Percentiles rank a stretch among this genome's conserved stretches.
These are phyloP conservation scores for Plicaturopsis crispa DNA, from an alignment of 768 basidiomycete genomes.

Conservation along the genomic window DNA sequence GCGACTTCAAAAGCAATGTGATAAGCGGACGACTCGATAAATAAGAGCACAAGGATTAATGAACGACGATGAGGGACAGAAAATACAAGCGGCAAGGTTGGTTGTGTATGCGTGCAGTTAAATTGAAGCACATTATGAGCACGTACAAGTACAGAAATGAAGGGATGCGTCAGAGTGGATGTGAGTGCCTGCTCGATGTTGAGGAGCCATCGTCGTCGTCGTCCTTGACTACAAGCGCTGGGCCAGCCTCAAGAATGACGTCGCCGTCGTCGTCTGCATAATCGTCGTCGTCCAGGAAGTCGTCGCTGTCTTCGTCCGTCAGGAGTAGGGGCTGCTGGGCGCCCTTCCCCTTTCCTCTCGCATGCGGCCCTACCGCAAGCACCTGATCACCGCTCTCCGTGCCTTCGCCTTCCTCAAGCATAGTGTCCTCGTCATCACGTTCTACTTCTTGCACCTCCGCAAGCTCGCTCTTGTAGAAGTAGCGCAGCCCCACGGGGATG, in stretches of 20 bases:
- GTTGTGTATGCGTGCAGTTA: too few relatives aligned
- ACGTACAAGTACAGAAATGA: too few relatives aligned
- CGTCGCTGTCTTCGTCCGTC: slow-evolving; percentile 28
- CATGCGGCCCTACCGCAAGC: slow-evolving; percentile 48
- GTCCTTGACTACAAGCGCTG: slow-evolving; percentile 42
- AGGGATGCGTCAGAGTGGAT: too few relatives aligned
- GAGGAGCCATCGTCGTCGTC: not conserved
- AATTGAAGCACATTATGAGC: too few relatives aligned
- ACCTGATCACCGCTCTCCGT: slow-evolving; percentile 37
- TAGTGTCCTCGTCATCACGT: slow-evolving; percentile 14
- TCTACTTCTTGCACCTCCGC: slow-evolving; percentile 25
- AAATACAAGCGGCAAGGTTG: too few relatives aligned
- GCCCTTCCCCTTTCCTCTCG: slow-evolving; percentile 33
- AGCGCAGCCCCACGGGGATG: slow-evolving; percentile 85
- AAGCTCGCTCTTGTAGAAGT: slow-evolving; percentile 44
- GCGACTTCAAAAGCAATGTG: too few relatives aligned
- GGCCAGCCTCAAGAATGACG: slow-evolving; percentile 69
- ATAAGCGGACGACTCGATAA: too few relatives aligned
- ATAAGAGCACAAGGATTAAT: too few relatives aligned
- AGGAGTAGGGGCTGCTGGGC: slow-evolving; percentile 20
- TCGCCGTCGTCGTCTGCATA: slow-evolving; percentile 54
- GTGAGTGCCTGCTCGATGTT: too few relatives aligned
- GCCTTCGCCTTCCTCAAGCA: slow-evolving; percentile 14
- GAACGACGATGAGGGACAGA: too few relatives aligned
- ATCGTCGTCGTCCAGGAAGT: slow-evolving; percentile 30